A percentile compares a stretch with the other conserved stretches of the same genome.
Evolutionary conservation across 768 basidiomycete species (phyloP).

Genomic region (Termitomyces sp.): DNA sequence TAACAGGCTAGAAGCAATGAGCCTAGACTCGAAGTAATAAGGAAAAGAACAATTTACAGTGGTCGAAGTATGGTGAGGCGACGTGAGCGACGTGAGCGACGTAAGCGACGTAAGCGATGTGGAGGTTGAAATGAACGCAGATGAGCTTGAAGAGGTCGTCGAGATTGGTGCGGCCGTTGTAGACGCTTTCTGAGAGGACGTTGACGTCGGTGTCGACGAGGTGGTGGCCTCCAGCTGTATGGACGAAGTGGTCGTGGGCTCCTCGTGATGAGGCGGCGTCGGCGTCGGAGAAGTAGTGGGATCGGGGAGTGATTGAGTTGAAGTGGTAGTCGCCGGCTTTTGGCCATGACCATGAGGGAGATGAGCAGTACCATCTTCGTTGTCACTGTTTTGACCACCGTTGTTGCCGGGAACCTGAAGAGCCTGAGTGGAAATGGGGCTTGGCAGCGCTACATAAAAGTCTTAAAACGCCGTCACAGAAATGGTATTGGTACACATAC

Average conservation of each 20-base stretch:
- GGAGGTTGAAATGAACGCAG: slow-evolving; percentile 6
- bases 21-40: background rate
- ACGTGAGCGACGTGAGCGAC: background rate
- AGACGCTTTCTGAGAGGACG: background rate
- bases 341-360: no score
- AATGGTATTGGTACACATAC: background rate
- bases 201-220: background rate
- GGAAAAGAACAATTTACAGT: slow-evolving; percentile 8
- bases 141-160: slow-evolving; percentile 2
- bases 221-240: background rate
- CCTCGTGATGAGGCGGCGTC: background rate
- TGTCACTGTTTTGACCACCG: no score
- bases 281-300: background rate
- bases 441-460: background rate
- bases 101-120: slow-evolving; percentile 5
- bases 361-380: no score
- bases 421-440: background rate
- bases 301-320: no score
- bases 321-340: background rate
- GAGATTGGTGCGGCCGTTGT: background rate
- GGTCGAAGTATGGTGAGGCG: slow-evolving; percentile 4
- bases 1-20: slow-evolving; percentile 12
- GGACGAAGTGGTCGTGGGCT: background rate
- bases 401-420: background rate
- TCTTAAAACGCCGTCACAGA: background rate